Base-by-base conservation (phyloP, 2,329 filamentous ascomycete species). In the Nannizzia gypsea region DNA sequence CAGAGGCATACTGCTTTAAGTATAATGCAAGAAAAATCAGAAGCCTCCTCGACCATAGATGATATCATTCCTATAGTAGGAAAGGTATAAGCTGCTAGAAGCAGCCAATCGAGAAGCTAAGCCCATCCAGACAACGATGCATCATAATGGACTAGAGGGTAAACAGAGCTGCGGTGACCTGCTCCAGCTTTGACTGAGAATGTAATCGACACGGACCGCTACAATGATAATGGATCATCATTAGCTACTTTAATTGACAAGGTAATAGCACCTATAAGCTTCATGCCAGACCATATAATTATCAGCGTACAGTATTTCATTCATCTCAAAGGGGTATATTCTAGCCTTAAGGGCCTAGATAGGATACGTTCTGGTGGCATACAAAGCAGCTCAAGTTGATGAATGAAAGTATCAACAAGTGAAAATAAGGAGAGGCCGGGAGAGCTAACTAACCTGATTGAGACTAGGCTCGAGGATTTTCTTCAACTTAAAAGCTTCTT, bases 41-140 rank as follows among this genome's bases (percentile, higher is more conserved):
- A 68, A 40, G 79, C 81, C 68, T 84, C 82, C 70, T 85, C 82
- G 1, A 81, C 81, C 82, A 84, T 85, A 6, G 79, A 79, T 0
- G 80, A 77, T 59, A 84, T 80, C 82, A 85, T 84, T 1, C 82
- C 83, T 24, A 85, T 75, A 1, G 81, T 82, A 0, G 78, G 79
- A 65, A 83, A 83, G 63, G 77, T 80, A 64, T 83, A 83, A 6
- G 81, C 80, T 0, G 80, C 76, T 1, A 82, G 83, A 2, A 85
- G 71, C 8, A 84, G 22, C 83, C 82, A 61, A 86, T 84, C 70
- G 83, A 83, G 69, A 85, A 84, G 0, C 80, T 81, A 66, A 85
- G 84, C 78, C 0, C 81, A 62, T n/a, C 61, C 61, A 8, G 61
- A 40, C 36, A 62, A 58, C 3, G 58, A 58, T 13, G 58, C 60